Base-by-base conservation (phyloP, 2,329 filamentous ascomycete genomes). In the Alternaria conjuncta region DNA sequence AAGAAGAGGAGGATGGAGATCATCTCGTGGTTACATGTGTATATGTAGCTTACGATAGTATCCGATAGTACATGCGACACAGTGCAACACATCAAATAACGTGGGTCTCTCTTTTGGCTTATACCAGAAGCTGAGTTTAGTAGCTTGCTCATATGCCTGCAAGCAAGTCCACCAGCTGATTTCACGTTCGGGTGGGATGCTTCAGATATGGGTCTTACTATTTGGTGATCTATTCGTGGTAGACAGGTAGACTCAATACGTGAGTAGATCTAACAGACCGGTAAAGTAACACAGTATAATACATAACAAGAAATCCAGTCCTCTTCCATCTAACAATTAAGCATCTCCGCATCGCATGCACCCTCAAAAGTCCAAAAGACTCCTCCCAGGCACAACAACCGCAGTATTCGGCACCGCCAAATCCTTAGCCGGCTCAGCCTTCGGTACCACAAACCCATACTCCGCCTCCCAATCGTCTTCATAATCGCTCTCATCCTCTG, bases 381-480 rank as follows among this genome's bases (percentile, higher is more conserved):
- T 63, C 15, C 26, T 50, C 9, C 56, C 32, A 10, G 44, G 50
- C 10, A 23, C 32, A 45, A 46, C 60, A 12, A 60, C 46, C 18
- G 43, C 32, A 32, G 61, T 45, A 28, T 51, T 36, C 9, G 36
- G 44, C 2, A 25, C 15, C 41, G 2, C 2, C 11, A 49, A 4
- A 26, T 60, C 32, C 21, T 63, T 60, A 2, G 6, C 10, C 4
- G 50, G 50, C 21, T 36, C 32, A 12, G 25, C 45, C 21, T 30
- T 60, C 3, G 56, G 61, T 20, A 63, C 32, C 32, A 11, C 25
- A 11, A 63, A 63, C 4, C 57, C 57, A 43, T 56, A 56, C 57
- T 63, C 61, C 2, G 61, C 61, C 28, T 63, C 61, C 61, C 61
- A 63, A 43, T 63, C 61, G 45, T 63, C 61, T 28, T 63, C 61